Percentiles rank a stretch among this genome's conserved stretches.
Evolutionary conservation across 2,329 filamentous ascomycete species (phyloP).

Genomic region (Ophiocordyceps robertsii): DNA sequence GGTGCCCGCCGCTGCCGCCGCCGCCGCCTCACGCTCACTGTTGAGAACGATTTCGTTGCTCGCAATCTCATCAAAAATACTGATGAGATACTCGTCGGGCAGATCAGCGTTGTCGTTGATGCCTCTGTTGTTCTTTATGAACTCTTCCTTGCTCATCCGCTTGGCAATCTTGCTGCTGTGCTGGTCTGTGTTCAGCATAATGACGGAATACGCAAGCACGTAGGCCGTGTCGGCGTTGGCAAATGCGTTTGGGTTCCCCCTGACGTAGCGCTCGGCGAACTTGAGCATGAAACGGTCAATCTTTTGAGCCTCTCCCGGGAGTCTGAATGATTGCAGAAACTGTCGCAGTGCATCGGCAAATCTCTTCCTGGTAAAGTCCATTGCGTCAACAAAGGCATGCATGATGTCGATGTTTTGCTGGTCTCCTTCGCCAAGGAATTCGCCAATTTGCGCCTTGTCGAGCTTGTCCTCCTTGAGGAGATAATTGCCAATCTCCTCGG

Average conservation of each 20-base stretch:
- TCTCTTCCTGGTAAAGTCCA: constrained; percentile 84
- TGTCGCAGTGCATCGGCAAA: constrained; percentile 87
- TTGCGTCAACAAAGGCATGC: constrained; percentile 92
- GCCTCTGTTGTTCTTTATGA: constrained; percentile 97
- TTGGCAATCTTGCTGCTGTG: constrained; percentile 76
- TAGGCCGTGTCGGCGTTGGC: constrained; percentile 98
- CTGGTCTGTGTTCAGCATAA: constrained; percentile 89
- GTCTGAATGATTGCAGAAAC: constrained; percentile 86
- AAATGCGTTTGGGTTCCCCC: constrained; percentile 91
- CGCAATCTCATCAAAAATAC: constrained; percentile 86
- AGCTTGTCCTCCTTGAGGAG: constrained; percentile 68
- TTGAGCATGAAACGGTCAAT: constrained; percentile 99
- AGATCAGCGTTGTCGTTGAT: constrained; percentile 95
- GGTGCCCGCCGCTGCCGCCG: constrained; percentile 66
- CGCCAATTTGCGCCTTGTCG: constrained; percentile 85
- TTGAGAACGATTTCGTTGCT: constrained; percentile 88
- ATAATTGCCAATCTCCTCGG: constrained; percentile 75
- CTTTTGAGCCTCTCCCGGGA: constrained; percentile 94
- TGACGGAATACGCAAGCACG: constrained; percentile 89
- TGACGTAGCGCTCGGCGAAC: constrained; percentile 91
- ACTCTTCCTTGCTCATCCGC: constrained; percentile 92
- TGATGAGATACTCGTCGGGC: constrained; percentile 78
- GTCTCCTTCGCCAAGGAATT: constrained; percentile 90
- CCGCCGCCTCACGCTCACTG: constrained; percentile 81
- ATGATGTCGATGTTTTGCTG: constrained; percentile 90